Conservation (phyloP, 768 basidiomycete species). For the Russula lepida region DNA sequence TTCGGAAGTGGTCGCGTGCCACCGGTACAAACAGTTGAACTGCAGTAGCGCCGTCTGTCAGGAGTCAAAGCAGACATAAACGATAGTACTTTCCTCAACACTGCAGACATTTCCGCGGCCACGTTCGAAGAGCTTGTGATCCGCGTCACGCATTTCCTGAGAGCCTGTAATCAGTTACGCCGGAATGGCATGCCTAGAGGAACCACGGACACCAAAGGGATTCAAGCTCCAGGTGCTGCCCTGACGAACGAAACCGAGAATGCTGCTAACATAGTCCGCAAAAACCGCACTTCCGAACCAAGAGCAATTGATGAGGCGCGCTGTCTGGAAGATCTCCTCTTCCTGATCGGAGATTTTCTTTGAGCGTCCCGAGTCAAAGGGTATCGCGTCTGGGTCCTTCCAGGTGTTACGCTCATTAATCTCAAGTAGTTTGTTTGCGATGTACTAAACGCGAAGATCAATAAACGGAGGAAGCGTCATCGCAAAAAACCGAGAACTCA, state of each 20-base stretch:
- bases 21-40: constrained; percentile 82
- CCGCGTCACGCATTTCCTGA: constrained; percentile 56
- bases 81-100: constrained; percentile 48
- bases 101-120: constrained; percentile 77
- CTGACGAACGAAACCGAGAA: constrained; percentile 67
- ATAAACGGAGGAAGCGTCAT: not conserved
- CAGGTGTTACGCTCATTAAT: constrained; percentile 72
- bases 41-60: constrained; percentile 24
- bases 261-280: constrained; percentile 74
- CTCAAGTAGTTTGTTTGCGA: constrained; percentile 65
- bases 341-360: constrained; percentile 30
- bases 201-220: constrained; percentile 54
- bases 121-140: constrained; percentile 64
- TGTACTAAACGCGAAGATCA: constrained; percentile 45
- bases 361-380: constrained; percentile 23
- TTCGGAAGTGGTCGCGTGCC: constrained; percentile 74
- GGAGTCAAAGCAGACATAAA: not conserved
- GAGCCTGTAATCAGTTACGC: not conserved
- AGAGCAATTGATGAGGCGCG: constrained; percentile 66
- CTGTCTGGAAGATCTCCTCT: constrained; percentile 73
- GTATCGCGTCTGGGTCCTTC: constrained; percentile 43
- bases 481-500: constrained; percentile 29
- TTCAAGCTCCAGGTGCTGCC: constrained; percentile 72
- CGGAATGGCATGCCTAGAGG: not conserved
- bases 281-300: constrained; percentile 79